Conservation (phyloP, 306 rosid genomes). For the Astragalus glycyphyllos region DNA sequence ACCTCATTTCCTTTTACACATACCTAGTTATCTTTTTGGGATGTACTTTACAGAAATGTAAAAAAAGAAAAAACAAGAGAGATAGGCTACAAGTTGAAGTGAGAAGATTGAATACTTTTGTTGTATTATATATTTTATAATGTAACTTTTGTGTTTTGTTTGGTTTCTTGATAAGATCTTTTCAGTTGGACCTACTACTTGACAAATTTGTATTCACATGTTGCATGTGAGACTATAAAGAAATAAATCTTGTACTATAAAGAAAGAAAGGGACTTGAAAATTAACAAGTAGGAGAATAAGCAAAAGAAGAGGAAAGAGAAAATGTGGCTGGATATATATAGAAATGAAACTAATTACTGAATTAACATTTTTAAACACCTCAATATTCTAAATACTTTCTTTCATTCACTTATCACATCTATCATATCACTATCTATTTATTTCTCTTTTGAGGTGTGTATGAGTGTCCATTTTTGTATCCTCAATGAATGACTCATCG, state of each 20-base stretch:
- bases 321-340: no score
- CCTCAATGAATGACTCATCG: no score
- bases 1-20: conserved; percentile 36
- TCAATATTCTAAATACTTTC: no score
- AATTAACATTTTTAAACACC: no score
- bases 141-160: conserved; percentile 21
- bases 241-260: conserved; percentile 23
- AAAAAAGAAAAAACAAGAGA: conserved; percentile 22
- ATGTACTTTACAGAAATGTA: conserved; percentile 47
- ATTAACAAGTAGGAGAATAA: no score
- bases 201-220: conserved; percentile 48
- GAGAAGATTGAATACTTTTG: conserved; percentile 26
- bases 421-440: no score
- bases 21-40: conserved; percentile 35
- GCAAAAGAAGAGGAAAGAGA: no score
- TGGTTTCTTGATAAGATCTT: conserved; percentile 39
- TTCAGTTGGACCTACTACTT: conserved; percentile 38
- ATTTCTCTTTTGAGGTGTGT: no score
- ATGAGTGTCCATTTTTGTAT: no score
- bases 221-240: conserved; percentile 29
- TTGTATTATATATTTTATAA: not conserved
- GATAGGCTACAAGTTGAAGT: conserved; percentile 44
- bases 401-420: no score
- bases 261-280: conserved; percentile 8
- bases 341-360: conserved; percentile 24